Evolutionary conservation across 2,329 filamentous ascomycete species (phyloP).

Genomic region (Nemania serpens): DNA sequence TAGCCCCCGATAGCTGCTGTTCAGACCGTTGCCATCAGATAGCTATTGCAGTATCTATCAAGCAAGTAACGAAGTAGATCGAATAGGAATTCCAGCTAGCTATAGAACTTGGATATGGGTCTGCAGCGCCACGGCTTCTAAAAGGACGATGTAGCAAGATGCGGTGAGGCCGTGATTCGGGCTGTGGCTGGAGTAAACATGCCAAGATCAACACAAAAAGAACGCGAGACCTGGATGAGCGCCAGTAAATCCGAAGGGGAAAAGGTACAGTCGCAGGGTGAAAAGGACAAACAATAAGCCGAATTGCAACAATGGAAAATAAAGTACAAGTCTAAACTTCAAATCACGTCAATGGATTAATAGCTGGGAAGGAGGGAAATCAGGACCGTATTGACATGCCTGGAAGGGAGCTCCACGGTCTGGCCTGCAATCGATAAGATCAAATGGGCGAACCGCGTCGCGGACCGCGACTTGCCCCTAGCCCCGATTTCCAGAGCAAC

Average conservation of each 20-base stretch:
- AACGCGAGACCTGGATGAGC: conserved; percentile 5
- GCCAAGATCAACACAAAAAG: conserved; percentile 26
- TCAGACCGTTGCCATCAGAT: conserved; percentile 23
- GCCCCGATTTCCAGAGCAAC: conserved; percentile 32
- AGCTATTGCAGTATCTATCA: conserved; percentile 1
- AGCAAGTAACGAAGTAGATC: background rate
- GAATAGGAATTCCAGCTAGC: conserved; percentile 1
- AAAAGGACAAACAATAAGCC: conserved; percentile 1
- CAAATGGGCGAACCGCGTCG: conserved; percentile 35
- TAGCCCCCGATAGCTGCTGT: conserved; percentile 2
- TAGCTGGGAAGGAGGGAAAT: conserved; percentile 4
- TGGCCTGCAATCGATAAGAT: conserved; percentile 11
- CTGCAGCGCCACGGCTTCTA: conserved; percentile 1
- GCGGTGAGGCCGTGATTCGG: conserved; percentile 7
- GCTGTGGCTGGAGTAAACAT: conserved; percentile 30
- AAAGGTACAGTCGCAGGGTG: background rate
- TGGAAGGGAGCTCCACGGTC: background rate
- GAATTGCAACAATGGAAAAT: conserved; percentile 4
- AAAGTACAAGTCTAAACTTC: background rate
- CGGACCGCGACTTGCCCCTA: conserved; percentile 34
- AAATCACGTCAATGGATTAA: conserved; percentile 4
- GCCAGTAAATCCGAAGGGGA: background rate
- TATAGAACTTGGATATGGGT: background rate
- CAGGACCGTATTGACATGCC: background rate
- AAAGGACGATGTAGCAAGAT: conserved; percentile 19